A percentile compares a stretch with the other conserved stretches of the same genome.
Evolutionary conservation across 2,329 filamentous ascomycete genomes (phyloP).

Genomic region (Diaporthe vexans): DNA sequence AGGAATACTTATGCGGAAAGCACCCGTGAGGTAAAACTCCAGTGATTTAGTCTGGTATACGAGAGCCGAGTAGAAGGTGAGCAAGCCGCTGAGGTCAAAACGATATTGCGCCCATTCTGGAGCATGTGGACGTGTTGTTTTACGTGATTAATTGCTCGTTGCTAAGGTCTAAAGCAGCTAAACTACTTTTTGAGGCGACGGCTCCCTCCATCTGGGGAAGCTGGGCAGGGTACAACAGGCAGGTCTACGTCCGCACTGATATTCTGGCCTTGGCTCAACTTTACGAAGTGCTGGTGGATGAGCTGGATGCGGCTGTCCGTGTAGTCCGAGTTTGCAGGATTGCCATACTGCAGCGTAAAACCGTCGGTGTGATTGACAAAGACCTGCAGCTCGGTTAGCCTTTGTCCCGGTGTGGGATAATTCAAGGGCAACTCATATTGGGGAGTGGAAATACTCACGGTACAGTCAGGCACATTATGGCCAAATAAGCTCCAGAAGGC

Average conservation of each 20-base stretch:
- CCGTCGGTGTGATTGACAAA: conserved; percentile 62
- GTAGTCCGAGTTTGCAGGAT: conserved; percentile 56
- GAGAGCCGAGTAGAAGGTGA: not conserved
- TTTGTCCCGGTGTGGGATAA: no score
- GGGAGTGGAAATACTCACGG: conserved; percentile 47
- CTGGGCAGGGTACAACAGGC: conserved; percentile 56
- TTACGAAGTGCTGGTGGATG: conserved; percentile 60
- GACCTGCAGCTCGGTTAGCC: conserved; percentile 45
- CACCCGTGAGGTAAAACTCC: not conserved
- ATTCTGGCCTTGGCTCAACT: conserved; percentile 53
- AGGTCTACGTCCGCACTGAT: conserved; percentile 52
- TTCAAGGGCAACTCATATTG: no score
- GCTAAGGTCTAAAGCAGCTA: not conserved
- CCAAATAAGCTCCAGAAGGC: conserved; percentile 63
- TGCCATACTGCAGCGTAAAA: conserved; percentile 60
- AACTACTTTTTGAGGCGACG: not conserved
- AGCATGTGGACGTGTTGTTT: not conserved
- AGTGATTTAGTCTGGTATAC: not conserved
- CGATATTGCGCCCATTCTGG: not conserved
- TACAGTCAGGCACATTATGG: conserved; percentile 59
- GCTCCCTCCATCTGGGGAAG: conserved; percentile 32
- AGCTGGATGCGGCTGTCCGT: conserved; percentile 55
- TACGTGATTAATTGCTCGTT: not conserved
- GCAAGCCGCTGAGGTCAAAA: not conserved
- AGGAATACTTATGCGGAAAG: not conserved